phyloP scores from a whole-genome alignment of 75 land plant species.

The Ceratopteris richardii region DNA sequence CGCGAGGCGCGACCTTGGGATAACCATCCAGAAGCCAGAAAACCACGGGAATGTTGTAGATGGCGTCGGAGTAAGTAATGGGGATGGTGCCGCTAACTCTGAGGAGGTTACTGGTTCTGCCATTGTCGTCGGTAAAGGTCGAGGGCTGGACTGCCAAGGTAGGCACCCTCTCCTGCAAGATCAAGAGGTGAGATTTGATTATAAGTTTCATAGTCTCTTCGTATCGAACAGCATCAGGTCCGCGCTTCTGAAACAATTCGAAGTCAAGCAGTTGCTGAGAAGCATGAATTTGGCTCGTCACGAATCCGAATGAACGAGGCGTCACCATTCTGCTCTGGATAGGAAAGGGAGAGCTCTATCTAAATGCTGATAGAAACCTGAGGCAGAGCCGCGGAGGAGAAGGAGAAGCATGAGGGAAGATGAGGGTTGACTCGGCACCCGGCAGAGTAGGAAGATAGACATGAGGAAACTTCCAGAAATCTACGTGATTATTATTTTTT shows the following conservation, averaged over 20 bases:
- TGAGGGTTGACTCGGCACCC: too few relatives aligned
- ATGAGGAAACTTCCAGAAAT: too few relatives aligned
- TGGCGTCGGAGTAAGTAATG: slow-evolving; percentile 18
- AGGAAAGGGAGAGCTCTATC: too few relatives aligned
- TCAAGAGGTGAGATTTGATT: slow-evolving; percentile 48
- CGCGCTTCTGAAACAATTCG: slow-evolving; percentile 25
- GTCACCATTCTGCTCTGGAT: too few relatives aligned
- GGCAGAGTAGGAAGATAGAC: too few relatives aligned
- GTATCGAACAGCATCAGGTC: slow-evolving; percentile 45
- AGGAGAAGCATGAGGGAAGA: too few relatives aligned
- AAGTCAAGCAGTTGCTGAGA: slow-evolving; percentile 38
- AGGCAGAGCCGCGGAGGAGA: too few relatives aligned
- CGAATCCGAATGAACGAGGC: too few relatives aligned
- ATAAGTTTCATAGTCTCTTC: slow-evolving; percentile 42
- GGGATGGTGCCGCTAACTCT: slow-evolving; percentile 45
- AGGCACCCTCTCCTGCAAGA: slow-evolving; percentile 37
- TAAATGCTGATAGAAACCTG: too few relatives aligned
- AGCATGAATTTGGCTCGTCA: too few relatives aligned
- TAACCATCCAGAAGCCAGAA: slow-evolving; percentile 59
- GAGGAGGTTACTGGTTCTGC: slow-evolving; percentile 36
- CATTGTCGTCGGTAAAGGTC: slow-evolving; percentile 54
- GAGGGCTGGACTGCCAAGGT: slow-evolving; percentile 16
- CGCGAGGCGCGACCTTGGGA: slow-evolving; percentile 42
- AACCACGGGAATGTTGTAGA: slow-evolving; percentile 38
- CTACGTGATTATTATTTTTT: too few relatives aligned